These are phyloP conservation scores for Debaryomyces coudertii DNA, from an alignment of 1,139 yeast species.

Conservation along the genomic window DNA sequence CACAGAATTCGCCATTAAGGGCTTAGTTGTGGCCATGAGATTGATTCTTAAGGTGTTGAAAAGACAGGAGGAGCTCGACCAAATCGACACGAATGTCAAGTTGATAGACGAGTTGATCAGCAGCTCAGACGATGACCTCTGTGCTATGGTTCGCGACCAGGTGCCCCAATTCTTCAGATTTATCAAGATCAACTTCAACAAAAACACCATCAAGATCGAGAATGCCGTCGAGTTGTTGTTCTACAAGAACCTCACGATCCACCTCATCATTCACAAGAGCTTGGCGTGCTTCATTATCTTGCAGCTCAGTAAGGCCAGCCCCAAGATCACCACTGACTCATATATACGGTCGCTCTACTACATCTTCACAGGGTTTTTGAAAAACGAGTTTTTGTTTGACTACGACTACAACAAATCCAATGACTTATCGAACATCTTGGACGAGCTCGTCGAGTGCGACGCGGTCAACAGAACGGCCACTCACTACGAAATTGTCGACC, in stretches of 20 bases:
- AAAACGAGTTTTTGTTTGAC: slow-evolving; percentile 50
- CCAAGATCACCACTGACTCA: slow-evolving; percentile 19
- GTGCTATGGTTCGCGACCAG: slow-evolving; percentile 30
- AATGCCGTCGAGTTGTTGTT: slow-evolving; percentile 47
- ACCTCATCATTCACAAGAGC: slow-evolving; percentile 43
- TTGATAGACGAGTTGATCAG: slow-evolving; percentile 20
- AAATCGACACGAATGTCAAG: slow-evolving; percentile 23
- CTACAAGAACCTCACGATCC: slow-evolving; percentile 48
- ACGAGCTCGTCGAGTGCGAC: slow-evolving; percentile 26
- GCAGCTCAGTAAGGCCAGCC: slow-evolving; percentile 17
- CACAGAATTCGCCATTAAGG: slow-evolving; percentile 24
- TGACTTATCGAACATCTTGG: slow-evolving; percentile 34
- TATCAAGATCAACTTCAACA: slow-evolving; percentile 34
- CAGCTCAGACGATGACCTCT: slow-evolving; percentile 21
- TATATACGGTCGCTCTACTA: slow-evolving; percentile 34
- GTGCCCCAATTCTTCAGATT: slow-evolving; percentile 39
- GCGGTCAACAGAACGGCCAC: slow-evolving; percentile 11
- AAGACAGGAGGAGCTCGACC: slow-evolving; percentile 24
- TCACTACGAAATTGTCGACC: slow-evolving; percentile 28
- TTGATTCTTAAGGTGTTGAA: slow-evolving; percentile 26
- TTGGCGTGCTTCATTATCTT: slow-evolving; percentile 37
- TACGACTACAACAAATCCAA: slow-evolving; percentile 39
- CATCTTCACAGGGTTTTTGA: slow-evolving; percentile 44
- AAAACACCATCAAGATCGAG: slow-evolving; percentile 31
- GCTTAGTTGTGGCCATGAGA: slow-evolving; percentile 34